phyloP scores from a whole-genome alignment of 1,284 basidiomycete species.

The Cryptococcus depauperatus region DNA sequence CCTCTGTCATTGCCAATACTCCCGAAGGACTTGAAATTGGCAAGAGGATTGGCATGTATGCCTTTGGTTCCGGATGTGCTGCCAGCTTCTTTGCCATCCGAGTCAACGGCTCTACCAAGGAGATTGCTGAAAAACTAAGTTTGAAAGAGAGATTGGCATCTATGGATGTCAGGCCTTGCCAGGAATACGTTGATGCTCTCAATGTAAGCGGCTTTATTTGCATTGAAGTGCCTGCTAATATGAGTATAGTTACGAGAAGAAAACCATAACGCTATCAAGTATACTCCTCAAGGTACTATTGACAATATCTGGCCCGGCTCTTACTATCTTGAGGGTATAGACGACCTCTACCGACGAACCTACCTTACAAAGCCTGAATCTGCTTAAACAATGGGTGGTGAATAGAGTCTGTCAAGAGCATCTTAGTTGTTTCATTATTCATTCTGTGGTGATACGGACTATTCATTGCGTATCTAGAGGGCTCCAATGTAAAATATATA shows the following conservation, averaged over 20 bases:
- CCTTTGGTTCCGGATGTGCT: slow-evolving; percentile 88
- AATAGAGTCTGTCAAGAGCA: not conserved
- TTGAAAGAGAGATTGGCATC: slow-evolving; percentile 65
- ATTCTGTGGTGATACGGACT: not conserved
- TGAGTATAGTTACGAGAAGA: slow-evolving; percentile 71
- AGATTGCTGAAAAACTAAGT: slow-evolving; percentile 71
- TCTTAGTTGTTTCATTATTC: too few species aligned
- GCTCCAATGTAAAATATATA: not conserved
- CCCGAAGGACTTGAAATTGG: slow-evolving; percentile 58
- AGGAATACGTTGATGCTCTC: slow-evolving; percentile 71
- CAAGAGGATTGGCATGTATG: slow-evolving; percentile 85
- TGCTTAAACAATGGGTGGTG: not conserved
- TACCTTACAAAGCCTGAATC: slow-evolving; percentile 50
- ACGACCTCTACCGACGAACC: slow-evolving; percentile 85
- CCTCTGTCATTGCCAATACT: slow-evolving; percentile 65
- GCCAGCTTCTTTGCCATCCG: slow-evolving; percentile 81
- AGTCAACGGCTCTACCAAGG: slow-evolving; percentile 73
- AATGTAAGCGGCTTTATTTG: slow-evolving; percentile 49
- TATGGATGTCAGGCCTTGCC: slow-evolving; percentile 86
- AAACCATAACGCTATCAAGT: slow-evolving; percentile 88
- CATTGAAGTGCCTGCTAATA: not conserved
- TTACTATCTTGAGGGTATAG: slow-evolving; percentile 89
- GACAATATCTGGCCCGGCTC: slow-evolving; percentile 90
- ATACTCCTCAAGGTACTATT: slow-evolving; percentile 74
- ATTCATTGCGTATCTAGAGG: not conserved